These are phyloP conservation scores for Pseudomicrostroma phylloplanum DNA, from an alignment of 1,284 basidiomycete genomes.

Conservation along the genomic window DNA sequence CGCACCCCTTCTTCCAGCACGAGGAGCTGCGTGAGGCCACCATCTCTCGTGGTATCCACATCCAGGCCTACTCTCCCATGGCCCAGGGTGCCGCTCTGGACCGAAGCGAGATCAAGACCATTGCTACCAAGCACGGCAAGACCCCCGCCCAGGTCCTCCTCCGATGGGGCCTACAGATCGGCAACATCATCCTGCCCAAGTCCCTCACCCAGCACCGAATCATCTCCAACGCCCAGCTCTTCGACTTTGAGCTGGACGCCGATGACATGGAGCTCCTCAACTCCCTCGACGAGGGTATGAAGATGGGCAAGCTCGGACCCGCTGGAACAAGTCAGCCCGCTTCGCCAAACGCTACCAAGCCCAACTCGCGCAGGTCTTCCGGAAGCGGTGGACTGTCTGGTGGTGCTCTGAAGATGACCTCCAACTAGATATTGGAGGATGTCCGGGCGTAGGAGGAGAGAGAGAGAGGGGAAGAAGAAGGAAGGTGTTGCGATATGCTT, in stretches of 20 bases:
- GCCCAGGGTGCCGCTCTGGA: constrained; percentile 47
- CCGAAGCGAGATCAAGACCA: constrained; percentile 44
- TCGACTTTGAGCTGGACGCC: constrained; percentile 45
- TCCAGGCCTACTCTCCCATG: constrained; percentile 49
- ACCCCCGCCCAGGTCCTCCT: constrained; percentile 45
- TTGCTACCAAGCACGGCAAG: constrained; percentile 47
- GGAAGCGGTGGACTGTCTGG: constrained; percentile 40
- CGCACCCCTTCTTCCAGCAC: constrained; percentile 49
- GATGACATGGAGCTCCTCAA: constrained; percentile 45
- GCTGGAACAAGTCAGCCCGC: constrained; percentile 43
- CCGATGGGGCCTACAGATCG: constrained; percentile 37
- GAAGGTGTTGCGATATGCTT: no score
- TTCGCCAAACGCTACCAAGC: constrained; percentile 33
- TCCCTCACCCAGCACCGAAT: constrained; percentile 45
- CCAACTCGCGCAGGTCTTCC: constrained; percentile 42
- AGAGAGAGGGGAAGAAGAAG: no score
- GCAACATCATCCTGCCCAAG: constrained; percentile 48
- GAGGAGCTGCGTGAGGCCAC: constrained; percentile 46
- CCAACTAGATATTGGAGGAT: background rate
- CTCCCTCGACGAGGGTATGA: constrained; percentile 37
- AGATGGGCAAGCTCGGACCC: constrained; percentile 47
- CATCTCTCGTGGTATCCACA: constrained; percentile 44
- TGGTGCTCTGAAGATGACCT: constrained; percentile 41
- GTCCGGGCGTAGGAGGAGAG: no score
- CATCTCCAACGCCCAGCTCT: constrained; percentile 43